Percentiles rank a stretch among this genome's conserved stretches.
These are phyloP conservation scores for Candida labiduridarum DNA, from an alignment of 1,139 yeast species.

Conservation along the genomic window DNA sequence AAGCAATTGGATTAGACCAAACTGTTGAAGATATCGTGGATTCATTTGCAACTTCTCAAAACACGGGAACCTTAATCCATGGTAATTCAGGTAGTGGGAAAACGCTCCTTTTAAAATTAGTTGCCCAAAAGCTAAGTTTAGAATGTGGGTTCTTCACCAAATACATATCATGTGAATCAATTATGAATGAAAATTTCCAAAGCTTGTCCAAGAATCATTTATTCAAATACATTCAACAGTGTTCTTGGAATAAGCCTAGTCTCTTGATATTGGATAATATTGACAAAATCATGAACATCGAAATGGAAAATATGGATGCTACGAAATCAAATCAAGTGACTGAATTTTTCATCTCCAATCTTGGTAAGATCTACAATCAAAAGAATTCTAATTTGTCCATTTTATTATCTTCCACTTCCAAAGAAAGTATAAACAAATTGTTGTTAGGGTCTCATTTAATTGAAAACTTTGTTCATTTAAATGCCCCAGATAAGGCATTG, in stretches of 20 bases:
- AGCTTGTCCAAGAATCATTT: conserved; percentile 48
- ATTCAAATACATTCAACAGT: conserved; percentile 54
- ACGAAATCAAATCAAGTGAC: conserved; percentile 60
- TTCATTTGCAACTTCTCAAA: conserved; percentile 47
- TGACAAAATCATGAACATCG: conserved; percentile 76
- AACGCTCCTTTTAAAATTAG: conserved; percentile 50
- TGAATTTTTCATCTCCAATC: conserved; percentile 44
- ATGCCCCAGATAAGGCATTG: conserved; percentile 70
- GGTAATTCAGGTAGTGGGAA: conserved; percentile 89
- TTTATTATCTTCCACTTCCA: conserved; percentile 61
- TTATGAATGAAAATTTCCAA: conserved; percentile 50
- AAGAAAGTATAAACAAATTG: conserved; percentile 63
- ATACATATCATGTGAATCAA: conserved; percentile 54
- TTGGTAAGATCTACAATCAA: conserved; percentile 41
- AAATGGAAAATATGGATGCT: conserved; percentile 68
- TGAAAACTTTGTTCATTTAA: conserved; percentile 62
- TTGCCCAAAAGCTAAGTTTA: conserved; percentile 38
- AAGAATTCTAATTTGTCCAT: conserved; percentile 52
- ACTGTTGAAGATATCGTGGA: conserved; percentile 44
- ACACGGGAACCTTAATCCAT: conserved; percentile 58
- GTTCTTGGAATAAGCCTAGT: conserved; percentile 82
- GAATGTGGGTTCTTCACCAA: conserved; percentile 46
- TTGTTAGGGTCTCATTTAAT: conserved; percentile 71
- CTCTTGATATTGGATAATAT: conserved; percentile 76
- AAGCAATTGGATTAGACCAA: conserved; percentile 62